A percentile compares a stretch with the other conserved stretches of the same genome.
Evolutionary conservation across 805 yeast species (phyloP).

Genomic region (Metschnikowia dekortorum): DNA sequence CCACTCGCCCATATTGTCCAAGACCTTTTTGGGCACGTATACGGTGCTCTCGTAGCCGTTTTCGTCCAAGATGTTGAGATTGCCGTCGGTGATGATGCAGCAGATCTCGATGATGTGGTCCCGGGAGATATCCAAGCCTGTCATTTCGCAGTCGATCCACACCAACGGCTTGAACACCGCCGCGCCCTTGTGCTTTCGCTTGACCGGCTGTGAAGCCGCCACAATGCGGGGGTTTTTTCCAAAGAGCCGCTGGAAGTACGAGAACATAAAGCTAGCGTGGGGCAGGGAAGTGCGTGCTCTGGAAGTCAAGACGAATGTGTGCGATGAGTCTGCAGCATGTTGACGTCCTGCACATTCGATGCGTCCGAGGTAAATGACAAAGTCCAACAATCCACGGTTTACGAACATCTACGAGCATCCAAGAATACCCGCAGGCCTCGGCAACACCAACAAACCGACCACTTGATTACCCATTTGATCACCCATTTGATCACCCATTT

Average conservation of each 20-base stretch:
- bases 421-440: no score
- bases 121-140: conserved; percentile 76
- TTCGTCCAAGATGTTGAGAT: conserved; percentile 64
- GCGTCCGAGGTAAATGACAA: no score
- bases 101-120: conserved; percentile 91
- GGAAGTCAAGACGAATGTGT: no score
- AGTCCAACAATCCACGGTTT: no score
- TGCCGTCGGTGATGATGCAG: conserved; percentile 82
- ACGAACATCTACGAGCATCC: no score
- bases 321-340: no score
- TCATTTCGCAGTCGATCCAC: conserved; percentile 99
- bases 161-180: conserved; percentile 47
- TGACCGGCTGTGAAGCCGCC: conserved; percentile 9
- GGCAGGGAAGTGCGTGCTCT: not conserved
- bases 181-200: conserved; percentile 8
- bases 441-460: no score
- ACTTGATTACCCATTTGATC: no score
- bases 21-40: conserved; percentile 54
- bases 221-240: conserved; percentile 8
- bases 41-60: conserved; percentile 79
- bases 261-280: conserved; percentile 6
- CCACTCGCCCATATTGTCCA: conserved; percentile 85
- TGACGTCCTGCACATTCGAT: no score
- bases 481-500: no score
- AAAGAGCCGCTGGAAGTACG: conserved; percentile 10